Base-by-base conservation (phyloP, 2,329 filamentous ascomycete species). In the Claviceps spartinae region DNA sequence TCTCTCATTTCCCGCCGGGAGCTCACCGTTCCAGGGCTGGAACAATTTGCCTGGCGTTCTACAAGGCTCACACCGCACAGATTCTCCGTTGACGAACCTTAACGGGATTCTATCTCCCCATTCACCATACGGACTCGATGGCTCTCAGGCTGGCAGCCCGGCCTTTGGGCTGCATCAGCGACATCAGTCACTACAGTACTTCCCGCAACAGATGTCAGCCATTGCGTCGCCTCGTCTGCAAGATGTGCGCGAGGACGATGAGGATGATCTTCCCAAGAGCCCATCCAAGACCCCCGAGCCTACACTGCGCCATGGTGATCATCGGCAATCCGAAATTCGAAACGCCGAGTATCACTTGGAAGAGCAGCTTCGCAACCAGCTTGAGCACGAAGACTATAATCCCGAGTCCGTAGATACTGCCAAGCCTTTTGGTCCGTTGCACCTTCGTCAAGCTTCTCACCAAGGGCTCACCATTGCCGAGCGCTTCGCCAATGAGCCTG, bases 291-390 rank as follows among this genome's bases (percentile, higher is more conserved):
- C 75, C 0, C 74, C 77, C 0, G 76, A 82, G 59, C 70, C 75
- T 9, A 52, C 59, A 11, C 67, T 67, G 47, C 70, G 70, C 46
- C 69, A 75, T 50, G 67, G 70, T 47, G 85, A 90, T 59, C 89
- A 89, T 58, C 75, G 95, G 24, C 88, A 95, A 64, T 84, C 83
- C 55, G 88, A 93, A 58, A 84, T 94, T 52, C 85, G 93, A 48
- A 86, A 90, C 61, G 84, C 86, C 4, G 87, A 95, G 60, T 91
- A 93, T 62, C 87, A 91, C 60, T 68, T 93, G 55, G 86, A 90
- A 63, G 82, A 89, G 63, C 82, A 87, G 55, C 81, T 90, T 55
- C 82, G 87, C 49, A 82, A 85, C 51, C 84, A 91, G 61, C 73
- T 91, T 48, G 85, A 90, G 54, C 84, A 89, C 58, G 83, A 86